Percentiles rank a stretch among this genome's conserved stretches.
phyloP scores from a whole-genome alignment of 2,329 filamentous ascomycete genomes.

The Fusarium sp. region DNA sequence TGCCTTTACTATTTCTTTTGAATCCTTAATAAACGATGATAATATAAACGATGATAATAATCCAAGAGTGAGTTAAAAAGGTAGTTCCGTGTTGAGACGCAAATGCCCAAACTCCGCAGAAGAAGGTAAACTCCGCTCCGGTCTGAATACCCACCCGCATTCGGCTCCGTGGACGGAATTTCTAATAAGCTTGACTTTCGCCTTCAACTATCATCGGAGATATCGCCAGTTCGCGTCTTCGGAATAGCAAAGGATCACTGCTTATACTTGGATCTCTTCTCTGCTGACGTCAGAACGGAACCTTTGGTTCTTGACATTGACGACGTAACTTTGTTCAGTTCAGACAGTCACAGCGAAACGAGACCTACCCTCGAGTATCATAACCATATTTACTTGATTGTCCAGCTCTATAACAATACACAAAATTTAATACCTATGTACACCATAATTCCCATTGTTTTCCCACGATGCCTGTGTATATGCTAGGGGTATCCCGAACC shows the following conservation, averaged over 20 bases:
- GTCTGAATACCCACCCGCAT: background rate
- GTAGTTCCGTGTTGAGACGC: background rate
- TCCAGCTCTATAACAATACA: slow-evolving; percentile 9
- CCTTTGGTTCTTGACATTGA: background rate
- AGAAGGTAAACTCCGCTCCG: slow-evolving; percentile 30
- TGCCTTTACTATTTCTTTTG: background rate
- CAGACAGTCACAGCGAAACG: background rate
- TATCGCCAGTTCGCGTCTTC: background rate
- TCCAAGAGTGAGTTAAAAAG: background rate
- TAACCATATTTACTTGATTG: slow-evolving; percentile 14
- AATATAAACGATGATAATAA: background rate
- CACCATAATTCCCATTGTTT: slow-evolving; percentile 16
- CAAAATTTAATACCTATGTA: slow-evolving; percentile 6
- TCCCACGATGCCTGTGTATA: slow-evolving; percentile 25
- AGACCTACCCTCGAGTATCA: background rate
- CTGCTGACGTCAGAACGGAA: background rate
- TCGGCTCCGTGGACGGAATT: background rate
- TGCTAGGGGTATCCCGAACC: slow-evolving; percentile 39
- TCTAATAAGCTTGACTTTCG: background rate
- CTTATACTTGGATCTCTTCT: background rate
- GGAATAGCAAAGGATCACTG: background rate
- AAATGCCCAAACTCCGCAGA: slow-evolving; percentile 28
- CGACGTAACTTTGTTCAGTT: background rate
- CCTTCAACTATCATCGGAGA: background rate
- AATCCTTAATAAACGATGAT: background rate